A percentile compares a stretch with the other conserved stretches of the same genome.
These are phyloP conservation scores for Bjerkandera adusta DNA, from an alignment of 1,284 basidiomycete species.

Conservation along the genomic window DNA sequence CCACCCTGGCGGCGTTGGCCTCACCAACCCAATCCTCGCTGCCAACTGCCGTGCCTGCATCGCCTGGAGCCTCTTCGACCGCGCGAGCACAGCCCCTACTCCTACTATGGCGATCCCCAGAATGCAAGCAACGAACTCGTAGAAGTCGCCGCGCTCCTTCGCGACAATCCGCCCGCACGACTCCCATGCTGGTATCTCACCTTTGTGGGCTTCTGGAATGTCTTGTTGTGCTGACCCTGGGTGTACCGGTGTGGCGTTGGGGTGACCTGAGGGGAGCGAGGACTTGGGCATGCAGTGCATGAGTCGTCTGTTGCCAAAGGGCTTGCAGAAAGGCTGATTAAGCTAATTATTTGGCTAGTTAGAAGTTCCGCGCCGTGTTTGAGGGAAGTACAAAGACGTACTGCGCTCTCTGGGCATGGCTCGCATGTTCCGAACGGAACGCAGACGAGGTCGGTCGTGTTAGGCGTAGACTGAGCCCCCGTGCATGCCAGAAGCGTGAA, in stretches of 20 bases:
- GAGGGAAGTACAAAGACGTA: slow-evolving; percentile 37
- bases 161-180: slow-evolving; percentile 82
- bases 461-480: no score
- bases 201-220: slow-evolving; percentile 31
- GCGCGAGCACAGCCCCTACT: slow-evolving; percentile 60
- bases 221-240: slow-evolving; percentile 14
- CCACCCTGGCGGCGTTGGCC: slow-evolving; percentile 29
- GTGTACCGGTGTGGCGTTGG: slow-evolving; percentile 15
- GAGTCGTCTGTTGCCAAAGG: slow-evolving; percentile 85
- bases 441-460: slow-evolving; percentile 48
- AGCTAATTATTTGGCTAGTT: slow-evolving; percentile 43
- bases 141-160: slow-evolving; percentile 80
- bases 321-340: slow-evolving; percentile 84
- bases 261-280: slow-evolving; percentile 15
- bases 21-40: slow-evolving; percentile 71
- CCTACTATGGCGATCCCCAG: slow-evolving; percentile 67
- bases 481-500: neutral
- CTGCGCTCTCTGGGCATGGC: slow-evolving; percentile 77
- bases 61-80: slow-evolving; percentile 66
- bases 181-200: slow-evolving; percentile 84
- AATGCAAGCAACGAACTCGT: slow-evolving; percentile 86
- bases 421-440: slow-evolving; percentile 79
- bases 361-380: neutral
- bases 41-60: slow-evolving; percentile 80
- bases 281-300: slow-evolving; percentile 70